Evolutionary conservation across 1,284 basidiomycete genomes (phyloP).

Genomic region (Ceratobasidium sp.): DNA sequence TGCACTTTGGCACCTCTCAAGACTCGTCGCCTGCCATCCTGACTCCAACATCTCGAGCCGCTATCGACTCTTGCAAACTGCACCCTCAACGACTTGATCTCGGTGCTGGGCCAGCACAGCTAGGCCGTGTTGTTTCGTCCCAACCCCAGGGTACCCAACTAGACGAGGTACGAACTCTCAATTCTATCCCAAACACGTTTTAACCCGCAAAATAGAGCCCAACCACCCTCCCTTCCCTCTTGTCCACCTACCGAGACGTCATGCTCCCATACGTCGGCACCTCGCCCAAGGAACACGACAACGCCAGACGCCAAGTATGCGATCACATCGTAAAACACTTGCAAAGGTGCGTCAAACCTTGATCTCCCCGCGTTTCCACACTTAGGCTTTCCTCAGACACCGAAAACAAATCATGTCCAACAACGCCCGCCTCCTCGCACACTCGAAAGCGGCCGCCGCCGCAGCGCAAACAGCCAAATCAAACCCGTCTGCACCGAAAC

Average conservation of each 20-base stretch:
- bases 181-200: not conserved
- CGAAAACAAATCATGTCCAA: slow-evolving; percentile 45
- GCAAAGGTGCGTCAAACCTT: slow-evolving; percentile 4
- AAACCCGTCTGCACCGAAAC: slow-evolving; percentile 25
- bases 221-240: slow-evolving; percentile 15
- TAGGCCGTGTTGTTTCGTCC: slow-evolving; percentile 25
- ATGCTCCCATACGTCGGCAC: slow-evolving; percentile 42
- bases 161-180: slow-evolving; percentile 5
- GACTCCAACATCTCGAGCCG: slow-evolving; percentile 2
- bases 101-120: slow-evolving; percentile 10
- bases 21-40: slow-evolving; percentile 23
- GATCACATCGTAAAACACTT: slow-evolving; percentile 33
- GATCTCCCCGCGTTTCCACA: not conserved
- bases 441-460: slow-evolving; percentile 44
- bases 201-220: not conserved
- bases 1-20: slow-evolving; percentile 39
- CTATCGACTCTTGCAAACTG: slow-evolving; percentile 34
- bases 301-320: slow-evolving; percentile 21
- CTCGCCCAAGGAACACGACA: slow-evolving; percentile 37
- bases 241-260: slow-evolving; percentile 29
- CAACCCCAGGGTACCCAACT: not conserved
- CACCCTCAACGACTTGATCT: slow-evolving; percentile 22
- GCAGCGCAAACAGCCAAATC: slow-evolving; percentile 44
- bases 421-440: slow-evolving; percentile 47
- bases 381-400: not conserved